Percentiles rank a stretch among this genome's conserved stretches.
Evolutionary conservation across 768 basidiomycete species (phyloP).

Genomic region (Chiua virens): DNA sequence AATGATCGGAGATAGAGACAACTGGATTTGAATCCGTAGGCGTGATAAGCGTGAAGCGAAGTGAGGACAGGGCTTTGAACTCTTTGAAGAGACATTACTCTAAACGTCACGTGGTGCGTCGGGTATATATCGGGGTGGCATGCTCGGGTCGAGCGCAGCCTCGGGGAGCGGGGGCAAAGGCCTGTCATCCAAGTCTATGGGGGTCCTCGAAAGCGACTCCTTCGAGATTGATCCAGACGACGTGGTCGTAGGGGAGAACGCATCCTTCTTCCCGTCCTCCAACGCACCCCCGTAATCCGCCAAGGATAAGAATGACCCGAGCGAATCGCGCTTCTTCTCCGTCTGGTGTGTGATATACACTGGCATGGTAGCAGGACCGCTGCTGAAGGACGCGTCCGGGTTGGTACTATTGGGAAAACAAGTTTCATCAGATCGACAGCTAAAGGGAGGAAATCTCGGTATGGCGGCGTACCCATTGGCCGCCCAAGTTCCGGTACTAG

Average conservation of each 20-base stretch:
- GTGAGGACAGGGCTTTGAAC: not conserved
- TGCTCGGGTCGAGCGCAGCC: constrained; percentile 9
- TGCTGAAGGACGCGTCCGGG: constrained; percentile 21
- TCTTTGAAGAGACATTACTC: no score
- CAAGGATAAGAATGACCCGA: constrained; percentile 49
- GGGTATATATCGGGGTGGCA: constrained; percentile 22
- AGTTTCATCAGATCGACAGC: not conserved
- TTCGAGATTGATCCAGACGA: constrained; percentile 24
- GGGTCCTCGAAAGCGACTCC: constrained; percentile 24
- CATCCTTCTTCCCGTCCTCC: constrained; percentile 20
- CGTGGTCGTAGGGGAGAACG: constrained; percentile 24
- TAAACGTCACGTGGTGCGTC: constrained; percentile 19
- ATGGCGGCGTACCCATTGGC: constrained; percentile 28
- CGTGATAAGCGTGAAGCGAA: not conserved
- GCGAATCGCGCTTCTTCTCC: constrained; percentile 47
- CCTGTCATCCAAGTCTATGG: constrained; percentile 15
- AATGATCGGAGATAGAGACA: constrained; percentile 4
- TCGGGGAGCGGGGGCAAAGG: constrained; percentile 21
- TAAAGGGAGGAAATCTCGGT: not conserved
- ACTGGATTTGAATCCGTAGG: not conserved
- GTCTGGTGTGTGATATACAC: constrained; percentile 46
- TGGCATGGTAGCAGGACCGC: constrained; percentile 34
- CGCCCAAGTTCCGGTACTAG: constrained; percentile 23
- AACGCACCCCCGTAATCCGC: constrained; percentile 40
- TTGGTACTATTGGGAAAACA: constrained; percentile 17